phyloP scores from a whole-genome alignment of 1,284 basidiomycete genomes.

The Pseudozyma thailandica region DNA sequence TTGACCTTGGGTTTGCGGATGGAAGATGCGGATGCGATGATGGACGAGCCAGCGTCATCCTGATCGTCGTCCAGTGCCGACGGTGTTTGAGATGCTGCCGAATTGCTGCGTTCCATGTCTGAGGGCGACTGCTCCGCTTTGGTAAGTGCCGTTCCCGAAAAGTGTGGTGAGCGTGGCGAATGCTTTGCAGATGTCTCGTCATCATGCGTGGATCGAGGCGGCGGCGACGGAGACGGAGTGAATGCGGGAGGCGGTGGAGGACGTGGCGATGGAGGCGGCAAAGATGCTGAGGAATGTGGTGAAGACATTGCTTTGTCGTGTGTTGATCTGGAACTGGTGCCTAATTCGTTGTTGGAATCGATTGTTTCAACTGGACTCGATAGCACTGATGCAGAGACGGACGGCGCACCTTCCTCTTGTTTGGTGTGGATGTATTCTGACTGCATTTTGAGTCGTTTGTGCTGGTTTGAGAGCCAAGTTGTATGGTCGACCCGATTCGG shows the following conservation, averaged over 20 bases:
- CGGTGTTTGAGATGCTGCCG: constrained; percentile 8
- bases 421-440: not conserved
- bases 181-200: not conserved
- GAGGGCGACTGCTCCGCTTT: not conserved
- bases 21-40: constrained; percentile 17
- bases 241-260: constrained; percentile 44
- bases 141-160: not conserved
- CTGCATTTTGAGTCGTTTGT: constrained; percentile 1
- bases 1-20: constrained; percentile 25
- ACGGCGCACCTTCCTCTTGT: not conserved
- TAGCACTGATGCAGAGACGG: not conserved
- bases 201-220: constrained; percentile 13
- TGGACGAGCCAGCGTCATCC: constrained; percentile 14
- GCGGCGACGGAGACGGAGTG: constrained; percentile 41
- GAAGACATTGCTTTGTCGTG: constrained; percentile 8
- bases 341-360: not conserved
- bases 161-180: constrained; percentile 5
- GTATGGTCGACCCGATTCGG: not conserved
- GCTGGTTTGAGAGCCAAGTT: not conserved
- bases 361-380: not conserved
- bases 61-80: constrained; percentile 23
- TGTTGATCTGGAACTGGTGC: not conserved
- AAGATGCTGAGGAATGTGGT: constrained; percentile 24
- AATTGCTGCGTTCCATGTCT: constrained; percentile 3
- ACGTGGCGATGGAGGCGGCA: constrained; percentile 21